Evolutionary conservation across 257 asterid species (phyloP), one percentile per base, ranked within the genome.

Genomic region (Capsicum chinense): DNA sequence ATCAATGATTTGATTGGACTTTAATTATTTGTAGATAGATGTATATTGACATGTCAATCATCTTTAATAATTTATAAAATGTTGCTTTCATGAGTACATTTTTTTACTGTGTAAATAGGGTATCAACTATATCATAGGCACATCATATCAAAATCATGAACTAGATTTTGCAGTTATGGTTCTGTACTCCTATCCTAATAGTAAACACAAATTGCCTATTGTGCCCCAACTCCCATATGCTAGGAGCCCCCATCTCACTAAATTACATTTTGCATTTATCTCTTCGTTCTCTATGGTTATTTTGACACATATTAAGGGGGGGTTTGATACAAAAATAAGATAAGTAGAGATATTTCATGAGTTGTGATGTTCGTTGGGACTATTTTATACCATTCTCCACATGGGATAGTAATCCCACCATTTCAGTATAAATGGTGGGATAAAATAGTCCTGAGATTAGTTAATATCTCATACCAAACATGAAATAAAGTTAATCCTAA

Each of bases 21-120:
- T 44, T 44, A 71, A 71, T 44, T 71, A 71, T 44, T 71, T 71
- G 57, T 70, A 17, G 79, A 44, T 70, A 13, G 26, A 42, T 69
- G 79, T 70, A 44, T 8, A 17, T 4, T 17, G 21, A 21, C 81
- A 52, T 52, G 63, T 56, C 81, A 76, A 21, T 76, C 33, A 26
- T 26, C 33, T 26, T 26, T 26, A 26, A 10, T 48, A 66, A 33
- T 66, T 5, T 11, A 66, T 33, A 33, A 66, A 73, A 3, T 48
- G 80, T 74, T 48, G 10, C 19, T 48, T 50, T 19, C 17, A 37
- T 21, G 44, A 13, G 21, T 6, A 21, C 19, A 74, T 0, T 6
- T 6, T 21, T 4, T 74, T 52, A 74, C 47, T 52, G 13, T 10
- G 9, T 12, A 66, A 70, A 70, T 73, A n/a, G 42, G 59, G 56